Percentiles rank a stretch among this genome's conserved stretches.
These are phyloP conservation scores for Blastocystis sp. DNA, from an alignment of 352 stramenopile species.

Conservation along the genomic window DNA sequence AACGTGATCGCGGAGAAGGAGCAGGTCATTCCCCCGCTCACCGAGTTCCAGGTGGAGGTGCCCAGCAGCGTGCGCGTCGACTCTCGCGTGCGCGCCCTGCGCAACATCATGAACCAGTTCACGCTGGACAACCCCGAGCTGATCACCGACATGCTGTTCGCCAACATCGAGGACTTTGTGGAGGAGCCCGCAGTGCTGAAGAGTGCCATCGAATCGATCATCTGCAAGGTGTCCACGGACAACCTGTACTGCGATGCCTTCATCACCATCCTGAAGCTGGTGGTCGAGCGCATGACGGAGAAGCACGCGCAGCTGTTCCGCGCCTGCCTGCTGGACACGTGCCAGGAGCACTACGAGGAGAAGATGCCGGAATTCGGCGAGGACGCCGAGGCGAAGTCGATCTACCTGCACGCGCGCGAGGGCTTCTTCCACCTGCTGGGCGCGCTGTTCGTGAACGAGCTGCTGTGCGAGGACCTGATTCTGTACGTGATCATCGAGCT, in stretches of 20 bases:
- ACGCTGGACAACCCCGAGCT: constrained; percentile 41
- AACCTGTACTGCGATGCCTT: constrained; percentile 52
- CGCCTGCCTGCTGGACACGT: neutral
- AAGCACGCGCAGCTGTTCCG: constrained; percentile 26
- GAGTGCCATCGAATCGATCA: constrained; percentile 32
- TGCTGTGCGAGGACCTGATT: constrained; percentile 42
- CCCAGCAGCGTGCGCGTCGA: constrained; percentile 8
- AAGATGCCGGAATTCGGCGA: constrained; percentile 11
- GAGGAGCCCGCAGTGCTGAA: constrained; percentile 10
- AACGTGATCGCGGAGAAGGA: constrained; percentile 27
- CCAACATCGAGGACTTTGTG: constrained; percentile 41
- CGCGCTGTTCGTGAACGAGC: constrained; percentile 37
- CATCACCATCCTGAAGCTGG: constrained; percentile 3
- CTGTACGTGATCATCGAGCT: constrained; percentile 16
- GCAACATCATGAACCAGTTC: constrained; percentile 63
- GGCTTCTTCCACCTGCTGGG: constrained; percentile 59
- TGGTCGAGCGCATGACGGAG: constrained; percentile 37
- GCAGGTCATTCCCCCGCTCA: neutral
- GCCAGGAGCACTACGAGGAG: constrained; percentile 46
- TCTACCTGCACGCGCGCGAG: constrained; percentile 25
- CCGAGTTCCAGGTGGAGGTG: constrained; percentile 22
- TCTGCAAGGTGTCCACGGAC: constrained; percentile 11
- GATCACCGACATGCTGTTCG: constrained; percentile 51
- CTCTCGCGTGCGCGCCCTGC: constrained; percentile 27
- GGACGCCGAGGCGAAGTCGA: neutral